phyloP scores from a whole-genome alignment of 495 filamentous ascomycete species.

The Cryomyces minteri region DNA sequence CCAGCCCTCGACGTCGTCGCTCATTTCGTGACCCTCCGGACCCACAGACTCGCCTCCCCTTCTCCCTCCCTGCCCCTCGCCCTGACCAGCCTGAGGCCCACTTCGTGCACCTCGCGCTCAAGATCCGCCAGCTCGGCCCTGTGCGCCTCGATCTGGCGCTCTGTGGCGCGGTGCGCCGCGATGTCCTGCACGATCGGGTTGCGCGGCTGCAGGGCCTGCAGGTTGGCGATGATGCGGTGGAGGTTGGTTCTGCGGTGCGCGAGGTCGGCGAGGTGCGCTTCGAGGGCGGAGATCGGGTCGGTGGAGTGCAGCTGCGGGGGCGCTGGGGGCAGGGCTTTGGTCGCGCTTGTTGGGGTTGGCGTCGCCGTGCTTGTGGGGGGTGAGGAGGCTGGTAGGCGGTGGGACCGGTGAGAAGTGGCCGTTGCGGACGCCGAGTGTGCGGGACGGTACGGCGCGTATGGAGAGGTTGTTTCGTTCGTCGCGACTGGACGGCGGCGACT shows the following conservation, averaged over 20 bases:
- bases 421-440: neutral
- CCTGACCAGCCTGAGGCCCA: constrained; percentile 64
- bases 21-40: constrained; percentile 41
- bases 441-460: neutral
- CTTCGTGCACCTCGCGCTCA: constrained; percentile 63
- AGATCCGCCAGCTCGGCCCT: constrained; percentile 61
- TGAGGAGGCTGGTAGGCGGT: neutral
- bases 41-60: constrained; percentile 64
- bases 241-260: constrained; percentile 49
- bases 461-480: neutral
- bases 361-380: neutral
- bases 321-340: constrained; percentile 38
- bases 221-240: constrained; percentile 23
- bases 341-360: constrained; percentile 8
- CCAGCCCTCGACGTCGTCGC: neutral
- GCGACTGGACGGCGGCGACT: neutral
- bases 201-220: constrained; percentile 25
- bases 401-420: neutral
- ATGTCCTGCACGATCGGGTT: constrained; percentile 38
- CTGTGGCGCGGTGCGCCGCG: constrained; percentile 44
- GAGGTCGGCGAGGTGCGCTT: constrained; percentile 48
- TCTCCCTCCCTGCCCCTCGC: constrained; percentile 41
- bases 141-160: constrained; percentile 51
- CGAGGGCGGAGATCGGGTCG: constrained; percentile 45
- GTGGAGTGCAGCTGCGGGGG: constrained; percentile 37